These are phyloP conservation scores for Wickerhamomyces sp. DNA, from an alignment of 1,139 yeast genomes.

Conservation along the genomic window DNA sequence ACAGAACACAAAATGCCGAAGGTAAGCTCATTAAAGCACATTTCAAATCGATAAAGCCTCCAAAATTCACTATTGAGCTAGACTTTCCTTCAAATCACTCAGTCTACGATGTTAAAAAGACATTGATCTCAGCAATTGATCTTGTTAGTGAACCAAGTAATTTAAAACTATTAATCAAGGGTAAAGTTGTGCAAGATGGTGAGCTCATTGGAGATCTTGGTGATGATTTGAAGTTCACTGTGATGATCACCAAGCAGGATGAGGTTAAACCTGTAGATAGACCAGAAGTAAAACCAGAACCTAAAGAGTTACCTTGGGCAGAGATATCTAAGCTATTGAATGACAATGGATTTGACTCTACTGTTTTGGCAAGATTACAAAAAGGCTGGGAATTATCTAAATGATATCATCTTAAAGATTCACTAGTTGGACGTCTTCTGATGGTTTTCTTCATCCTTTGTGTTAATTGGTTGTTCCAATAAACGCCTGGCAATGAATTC, in stretches of 20 bases:
- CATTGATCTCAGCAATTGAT: conserved; percentile 21
- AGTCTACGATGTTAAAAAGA: conserved; percentile 34
- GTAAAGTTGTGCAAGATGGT: conserved; percentile 45
- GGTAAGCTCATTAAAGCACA: conserved; percentile 5
- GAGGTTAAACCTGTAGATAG: background rate
- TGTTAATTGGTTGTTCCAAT: conserved; percentile 36
- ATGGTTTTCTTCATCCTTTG: conserved; percentile 31
- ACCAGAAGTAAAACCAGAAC: background rate
- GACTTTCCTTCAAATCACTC: conserved; percentile 28
- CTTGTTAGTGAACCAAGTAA: conserved; percentile 17
- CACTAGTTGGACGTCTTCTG: conserved; percentile 13
- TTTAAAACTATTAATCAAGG: conserved; percentile 38
- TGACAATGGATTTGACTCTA: conserved; percentile 20
- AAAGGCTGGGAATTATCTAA: conserved; percentile 34
- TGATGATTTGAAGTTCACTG: conserved; percentile 26
- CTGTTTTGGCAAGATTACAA: conserved; percentile 35
- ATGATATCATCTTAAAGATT: conserved; percentile 6
- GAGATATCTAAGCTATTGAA: conserved; percentile 27
- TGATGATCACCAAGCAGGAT: conserved; percentile 29
- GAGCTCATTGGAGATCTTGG: conserved; percentile 17
- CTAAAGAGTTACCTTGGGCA: conserved; percentile 30
- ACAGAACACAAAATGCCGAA: no score
- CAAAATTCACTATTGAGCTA: conserved; percentile 34
- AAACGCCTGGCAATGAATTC: conserved; percentile 33
- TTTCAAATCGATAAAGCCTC: conserved; percentile 43